Evolutionary conservation across 2,329 filamentous ascomycete genomes (phyloP), one percentile per base, ranked within the genome.

Genomic region (Penicillium sp.): DNA sequence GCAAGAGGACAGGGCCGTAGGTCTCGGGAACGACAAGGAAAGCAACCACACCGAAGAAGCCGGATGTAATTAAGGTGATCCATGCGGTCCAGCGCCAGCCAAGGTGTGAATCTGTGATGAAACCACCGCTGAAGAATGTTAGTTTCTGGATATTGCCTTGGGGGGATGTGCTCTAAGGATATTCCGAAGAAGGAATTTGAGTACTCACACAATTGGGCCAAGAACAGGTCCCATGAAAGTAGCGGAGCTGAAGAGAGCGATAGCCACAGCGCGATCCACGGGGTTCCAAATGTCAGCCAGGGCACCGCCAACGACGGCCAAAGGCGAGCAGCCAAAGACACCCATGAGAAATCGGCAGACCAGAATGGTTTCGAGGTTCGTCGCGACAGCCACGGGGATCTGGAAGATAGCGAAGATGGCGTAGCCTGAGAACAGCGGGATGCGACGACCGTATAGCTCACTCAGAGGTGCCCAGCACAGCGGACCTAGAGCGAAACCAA

Each of bases 21-120:
- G 82, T 81, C 66, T 86, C 83, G 0, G 78, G 79, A 0, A 84
- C 70, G 33, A 79, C 60, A 43, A 81, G 49, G n/a, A 81, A 60
- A 0, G 74, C 77, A 16, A 82, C 48, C 2, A 74, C 47, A 2
- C 74, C 76, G 58, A 82, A 76, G 39, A 75, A 67, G 2, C 65
- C 66, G 0, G 72, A 71, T 59, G 81, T 73, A 50, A 85, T 83
- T 27, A 81, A 65, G 0, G 81, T 84, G 41, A 84, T 75, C 76
- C 82, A 87, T 7, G 77, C 77, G 0, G 81, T 85, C 82, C 83
- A 86, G 38, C 82, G 74, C 82, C 83, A 85, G 29, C 82, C 81
- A 0, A 85, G 76, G 57, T 78, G 59, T 19, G 73, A 78, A 45
- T 80, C 70, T 1, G 77, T 78, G 25, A 82, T 76, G 58, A 83